A percentile compares a stretch with the other conserved stretches of the same genome.
Conservation (phyloP, 1,139 yeast genomes). For the Hansenula sp. region DNA sequence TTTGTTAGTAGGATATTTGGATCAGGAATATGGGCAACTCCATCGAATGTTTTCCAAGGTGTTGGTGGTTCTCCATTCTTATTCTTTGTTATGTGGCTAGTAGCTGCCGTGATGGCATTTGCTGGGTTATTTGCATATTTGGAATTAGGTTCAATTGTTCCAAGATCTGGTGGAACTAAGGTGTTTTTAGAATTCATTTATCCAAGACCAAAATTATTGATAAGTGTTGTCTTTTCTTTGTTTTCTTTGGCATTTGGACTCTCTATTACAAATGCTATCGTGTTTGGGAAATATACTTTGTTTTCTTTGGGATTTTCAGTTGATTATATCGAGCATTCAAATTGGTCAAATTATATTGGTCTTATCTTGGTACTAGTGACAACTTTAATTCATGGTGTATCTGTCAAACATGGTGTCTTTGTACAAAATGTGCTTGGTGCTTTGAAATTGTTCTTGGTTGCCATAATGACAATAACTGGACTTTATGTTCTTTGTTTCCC, state of each 20-base stretch:
- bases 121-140: slow-evolving; percentile 63
- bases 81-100: slow-evolving; percentile 57
- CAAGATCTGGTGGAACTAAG: slow-evolving; percentile 73
- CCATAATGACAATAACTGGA: slow-evolving; percentile 46
- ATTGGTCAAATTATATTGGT: slow-evolving; percentile 38
- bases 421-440: slow-evolving; percentile 57
- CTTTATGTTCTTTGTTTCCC: slow-evolving; percentile 46
- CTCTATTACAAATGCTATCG: slow-evolving; percentile 59
- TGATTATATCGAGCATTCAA: slow-evolving; percentile 29
- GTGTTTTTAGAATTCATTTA: slow-evolving; percentile 66
- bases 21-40: slow-evolving; percentile 72
- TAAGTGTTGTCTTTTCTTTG: slow-evolving; percentile 54
- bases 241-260: slow-evolving; percentile 62
- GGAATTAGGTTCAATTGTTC: slow-evolving; percentile 67
- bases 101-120: slow-evolving; percentile 59
- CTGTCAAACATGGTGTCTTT: slow-evolving; percentile 48
- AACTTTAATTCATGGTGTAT: slow-evolving; percentile 47
- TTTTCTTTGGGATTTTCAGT: slow-evolving; percentile 43
- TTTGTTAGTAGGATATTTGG: slow-evolving; percentile 72
- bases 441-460: slow-evolving; percentile 45
- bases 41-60: slow-evolving; percentile 62
- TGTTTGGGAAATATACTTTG: slow-evolving; percentile 66
- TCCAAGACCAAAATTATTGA: slow-evolving; percentile 53
- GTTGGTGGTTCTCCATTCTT: slow-evolving; percentile 63
- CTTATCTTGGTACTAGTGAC: slow-evolving; percentile 39